Base-by-base conservation (phyloP, 2,329 filamentous ascomycete genomes). In the Fusarium sp. region DNA sequence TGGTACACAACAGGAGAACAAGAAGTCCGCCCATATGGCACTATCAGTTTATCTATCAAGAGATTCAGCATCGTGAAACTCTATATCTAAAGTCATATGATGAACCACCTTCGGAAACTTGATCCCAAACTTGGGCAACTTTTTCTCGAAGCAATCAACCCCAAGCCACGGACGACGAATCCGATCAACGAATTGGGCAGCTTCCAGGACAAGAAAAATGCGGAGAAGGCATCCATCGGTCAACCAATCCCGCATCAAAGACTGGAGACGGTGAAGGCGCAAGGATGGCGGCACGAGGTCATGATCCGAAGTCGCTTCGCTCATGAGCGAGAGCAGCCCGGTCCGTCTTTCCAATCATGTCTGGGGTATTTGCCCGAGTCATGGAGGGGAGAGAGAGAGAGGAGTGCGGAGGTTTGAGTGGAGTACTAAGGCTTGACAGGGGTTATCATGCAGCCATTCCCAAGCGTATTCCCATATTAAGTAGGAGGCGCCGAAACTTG, bases 401-500 rank as follows among this genome's bases (percentile, higher is more conserved):
- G 40, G 40, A 52, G 61, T 64, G 71, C 42, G 71, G 71, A 62
- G 69, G 20, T 16, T 34, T 34, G 56, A 52, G 40, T 57, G 37
- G 24, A 60, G 59, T 31, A 9, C 22, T 9, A 29, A 40, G 14
- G 24, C 42, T 37, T 22, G 20, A 42, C 27, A 14, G 6, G 22
- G 56, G 56, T 31, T 31, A 13, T 18, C 20, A 37, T 38, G 47
- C 34, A 31, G 18, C 47, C 47, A 50, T 50, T 50, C 45, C 14
- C 16, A 38, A 24, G 20, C 16, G 27, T 16, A 62, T 60, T 13
- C 42, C 71, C 35, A 22, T 8, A 72, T 72, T 18, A 27, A 54
- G 72, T 62, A 74, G 56, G 62, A 74, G 62, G 58, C 57, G 27
- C 72, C 72, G 72, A 74, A 35, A 27, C 20, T n/a, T 24, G 3